A percentile compares a stretch with the other conserved stretches of the same genome.
Conservation (phyloP, 306 rosid species). For the Vigna radiata region DNA sequence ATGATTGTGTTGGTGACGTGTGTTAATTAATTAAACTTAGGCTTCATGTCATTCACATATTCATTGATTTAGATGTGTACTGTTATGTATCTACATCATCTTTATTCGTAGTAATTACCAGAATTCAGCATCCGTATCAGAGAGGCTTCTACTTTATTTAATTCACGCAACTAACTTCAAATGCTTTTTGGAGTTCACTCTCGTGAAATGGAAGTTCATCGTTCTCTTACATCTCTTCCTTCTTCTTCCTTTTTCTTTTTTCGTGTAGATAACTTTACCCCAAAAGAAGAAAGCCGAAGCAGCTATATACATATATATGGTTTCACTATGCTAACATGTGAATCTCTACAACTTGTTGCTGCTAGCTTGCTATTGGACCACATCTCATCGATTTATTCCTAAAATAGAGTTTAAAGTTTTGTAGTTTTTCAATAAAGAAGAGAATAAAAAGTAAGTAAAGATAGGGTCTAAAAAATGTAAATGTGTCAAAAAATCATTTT, state of each 20-base stretch:
- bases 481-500: too few species aligned
- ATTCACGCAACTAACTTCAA: constrained; percentile 34
- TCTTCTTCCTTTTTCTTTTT: constrained; percentile 37
- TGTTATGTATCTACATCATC: constrained; percentile 15
- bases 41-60: constrained; percentile 36
- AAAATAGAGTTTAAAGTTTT: too few species aligned
- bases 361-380: constrained; percentile 40
- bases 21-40: constrained; percentile 9
- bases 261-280: constrained; percentile 30
- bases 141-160: constrained; percentile 37
- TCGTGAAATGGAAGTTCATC: constrained; percentile 55
- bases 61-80: constrained; percentile 1
- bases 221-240: constrained; percentile 13
- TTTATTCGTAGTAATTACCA: neutral
- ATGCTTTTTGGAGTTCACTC: constrained; percentile 39
- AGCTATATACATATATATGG: constrained; percentile 47
- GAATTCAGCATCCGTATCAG: constrained; percentile 4
- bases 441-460: too few species aligned
- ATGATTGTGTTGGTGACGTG: constrained; percentile 19
- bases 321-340: constrained; percentile 57
- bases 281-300: constrained; percentile 34
- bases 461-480: too few species aligned
- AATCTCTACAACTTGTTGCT: constrained; percentile 35
- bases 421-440: too few species aligned
- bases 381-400: constrained; percentile 21